Conservation (phyloP, 176 grass and related monocot genomes). For the Bonia amplexicaulis region DNA sequence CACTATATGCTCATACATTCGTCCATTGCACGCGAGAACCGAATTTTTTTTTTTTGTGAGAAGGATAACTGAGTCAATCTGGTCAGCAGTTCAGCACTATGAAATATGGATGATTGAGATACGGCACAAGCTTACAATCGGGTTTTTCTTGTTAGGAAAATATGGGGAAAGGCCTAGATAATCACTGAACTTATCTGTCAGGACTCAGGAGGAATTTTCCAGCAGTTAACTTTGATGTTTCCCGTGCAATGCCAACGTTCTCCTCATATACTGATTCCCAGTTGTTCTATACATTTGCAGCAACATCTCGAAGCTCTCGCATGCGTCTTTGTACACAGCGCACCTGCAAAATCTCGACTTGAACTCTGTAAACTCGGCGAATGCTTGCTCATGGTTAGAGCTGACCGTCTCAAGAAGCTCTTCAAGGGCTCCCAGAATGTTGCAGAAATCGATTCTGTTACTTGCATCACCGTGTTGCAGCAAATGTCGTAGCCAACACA, state of each 20-base stretch:
- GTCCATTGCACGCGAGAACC: too few relatives aligned
- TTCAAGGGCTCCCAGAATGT: constrained; percentile 28
- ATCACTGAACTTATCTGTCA: background rate
- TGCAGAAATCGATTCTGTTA: constrained; percentile 41
- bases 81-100: background rate
- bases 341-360: constrained; percentile 49
- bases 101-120: background rate
- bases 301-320: constrained; percentile 35
- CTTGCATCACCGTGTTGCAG: background rate
- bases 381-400: constrained; percentile 8
- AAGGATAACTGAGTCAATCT: background rate
- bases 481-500: constrained; percentile 72
- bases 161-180: background rate
- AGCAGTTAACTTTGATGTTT: background rate
- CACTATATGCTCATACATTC: too few relatives aligned
- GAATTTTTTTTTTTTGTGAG: too few relatives aligned
- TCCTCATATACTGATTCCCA: constrained; percentile 63
- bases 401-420: constrained; percentile 28
- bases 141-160: background rate
- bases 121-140: background rate
- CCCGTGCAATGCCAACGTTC: constrained; percentile 65
- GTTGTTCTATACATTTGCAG: constrained; percentile 50
- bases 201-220: too few relatives aligned
- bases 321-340: constrained; percentile 42
- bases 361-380: constrained; percentile 12